Evolutionary conservation across 1,284 basidiomycete genomes (phyloP), one percentile per base, ranked within the genome.

Genomic region (Lentinus polychrous): DNA sequence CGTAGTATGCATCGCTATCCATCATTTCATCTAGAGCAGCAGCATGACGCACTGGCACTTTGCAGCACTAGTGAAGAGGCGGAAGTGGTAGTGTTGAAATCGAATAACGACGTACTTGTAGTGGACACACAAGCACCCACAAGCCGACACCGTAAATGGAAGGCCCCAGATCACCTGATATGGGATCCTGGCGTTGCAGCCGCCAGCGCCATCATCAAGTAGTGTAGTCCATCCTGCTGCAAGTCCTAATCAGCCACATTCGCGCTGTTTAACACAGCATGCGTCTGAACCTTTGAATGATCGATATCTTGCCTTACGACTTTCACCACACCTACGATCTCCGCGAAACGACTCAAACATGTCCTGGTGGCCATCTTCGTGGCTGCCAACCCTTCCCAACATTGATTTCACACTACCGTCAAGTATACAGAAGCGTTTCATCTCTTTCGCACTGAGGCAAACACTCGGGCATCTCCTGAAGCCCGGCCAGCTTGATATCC

Each of bases 371-470:
- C 53, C 55, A 8, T 56, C 65, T 24, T 76, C 79, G 32, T 87
- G 84, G 85, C 67, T 86, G 44, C 76, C 83, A 44, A 51, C 63
- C n/a, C 52, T 68, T 10, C 82, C 84, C 14, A 74, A 73, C 43
- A 69, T 86, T 60, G 80, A 82, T 58, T 74, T 86, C 57, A 71
- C 87, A 1, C 72, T 96, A 14, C 90, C 94, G 6, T 79, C 88
- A 4, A 78, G 80, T 54, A 84, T 98, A 39, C 94, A 97, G 69
- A 76, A 84, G 46, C 81, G 91, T 45, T 93, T 98, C 67, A 75
- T 97, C 24, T 91, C 91, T 2, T 97, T 93, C 65, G 71, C 93
- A 41, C 75, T 98, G 53, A 88, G 85, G 70, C 83, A 84, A 54
- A 78, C 83, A 2, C 72, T 97, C 0, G 94, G 94, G 2, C 86